Conservation (phyloP, 441 rosid genomes). For the Aleurites moluccanus region DNA sequence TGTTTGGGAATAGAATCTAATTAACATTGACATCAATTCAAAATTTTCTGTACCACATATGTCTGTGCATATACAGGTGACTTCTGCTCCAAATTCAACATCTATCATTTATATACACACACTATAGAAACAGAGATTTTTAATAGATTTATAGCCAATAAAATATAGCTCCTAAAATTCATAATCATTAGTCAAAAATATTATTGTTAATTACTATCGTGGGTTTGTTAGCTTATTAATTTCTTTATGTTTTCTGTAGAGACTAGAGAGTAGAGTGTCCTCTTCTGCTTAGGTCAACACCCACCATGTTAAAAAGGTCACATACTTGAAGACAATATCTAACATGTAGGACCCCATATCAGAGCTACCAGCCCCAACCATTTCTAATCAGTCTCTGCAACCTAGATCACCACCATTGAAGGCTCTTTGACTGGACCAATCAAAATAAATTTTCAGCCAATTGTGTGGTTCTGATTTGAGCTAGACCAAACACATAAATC, state of each 20-base stretch:
- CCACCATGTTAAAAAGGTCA: slow-evolving; percentile 31
- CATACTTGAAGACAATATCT: slow-evolving; percentile 17
- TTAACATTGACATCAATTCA: background rate
- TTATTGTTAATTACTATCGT: background rate
- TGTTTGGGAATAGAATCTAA: background rate
- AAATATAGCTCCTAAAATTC: slow-evolving; percentile 23
- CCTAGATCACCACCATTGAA: slow-evolving; percentile 12
- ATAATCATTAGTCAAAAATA: slow-evolving; percentile 29
- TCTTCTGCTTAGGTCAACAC: slow-evolving; percentile 37
- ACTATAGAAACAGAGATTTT: no score
- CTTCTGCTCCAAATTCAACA: background rate
- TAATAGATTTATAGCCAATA: background rate
- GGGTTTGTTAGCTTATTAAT: slow-evolving; percentile 11
- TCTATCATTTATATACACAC: background rate
- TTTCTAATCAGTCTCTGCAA: background rate
- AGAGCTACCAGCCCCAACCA: slow-evolving; percentile 4
- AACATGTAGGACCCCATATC: slow-evolving; percentile 22
- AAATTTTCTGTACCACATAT: background rate
- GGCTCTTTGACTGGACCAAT: background rate
- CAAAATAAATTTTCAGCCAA: background rate
- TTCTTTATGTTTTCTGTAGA: background rate
- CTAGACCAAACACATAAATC: background rate
- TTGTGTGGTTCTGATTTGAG: slow-evolving; percentile 11
- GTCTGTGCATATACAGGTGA: background rate
- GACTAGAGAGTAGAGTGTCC: slow-evolving; percentile 6